Conservation (phyloP, 2,329 filamentous ascomycete genomes). For the Arthrobotrys entomopaga region DNA sequence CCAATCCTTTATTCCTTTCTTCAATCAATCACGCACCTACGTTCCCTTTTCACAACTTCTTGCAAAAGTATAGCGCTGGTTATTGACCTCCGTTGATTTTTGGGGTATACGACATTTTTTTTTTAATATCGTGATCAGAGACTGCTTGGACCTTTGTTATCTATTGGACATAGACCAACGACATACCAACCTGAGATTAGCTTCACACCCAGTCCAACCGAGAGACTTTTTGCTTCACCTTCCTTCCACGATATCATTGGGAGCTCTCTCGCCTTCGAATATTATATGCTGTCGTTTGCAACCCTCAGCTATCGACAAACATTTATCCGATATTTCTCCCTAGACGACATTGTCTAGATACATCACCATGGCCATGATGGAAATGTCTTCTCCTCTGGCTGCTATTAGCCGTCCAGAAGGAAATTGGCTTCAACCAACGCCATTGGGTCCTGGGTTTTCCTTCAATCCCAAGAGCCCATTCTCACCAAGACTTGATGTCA, state of each 20-base stretch:
- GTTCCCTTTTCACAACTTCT: constrained; percentile 37
- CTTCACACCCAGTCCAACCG: constrained; percentile 4
- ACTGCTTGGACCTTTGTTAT: not conserved
- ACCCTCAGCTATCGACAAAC: constrained; percentile 7
- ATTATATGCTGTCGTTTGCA: constrained; percentile 23
- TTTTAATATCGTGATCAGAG: constrained; percentile 5
- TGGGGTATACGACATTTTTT: constrained; percentile 19
- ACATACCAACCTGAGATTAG: constrained; percentile 5
- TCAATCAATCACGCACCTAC: constrained; percentile 18
- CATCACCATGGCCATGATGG: constrained; percentile 43
- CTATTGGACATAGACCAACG: constrained; percentile 8
- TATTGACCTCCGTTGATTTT: constrained; percentile 29
- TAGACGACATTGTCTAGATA: constrained; percentile 6
- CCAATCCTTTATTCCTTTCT: constrained; percentile 20
- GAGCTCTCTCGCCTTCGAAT: not conserved
- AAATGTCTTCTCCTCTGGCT: constrained; percentile 53
- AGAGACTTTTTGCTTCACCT: constrained; percentile 2
- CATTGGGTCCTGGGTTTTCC: constrained; percentile 30
- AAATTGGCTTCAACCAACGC: constrained; percentile 49
- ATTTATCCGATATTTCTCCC: constrained; percentile 12
- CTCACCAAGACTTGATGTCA: constrained; percentile 46
- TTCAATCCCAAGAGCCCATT: constrained; percentile 39
- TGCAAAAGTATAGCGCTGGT: constrained; percentile 22
- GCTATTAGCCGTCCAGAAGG: constrained; percentile 47
- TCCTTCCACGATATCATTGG: not conserved